These are phyloP conservation scores for Colletotrichum lentis DNA, from an alignment of 2,329 filamentous ascomycete genomes.

Conservation along the genomic window DNA sequence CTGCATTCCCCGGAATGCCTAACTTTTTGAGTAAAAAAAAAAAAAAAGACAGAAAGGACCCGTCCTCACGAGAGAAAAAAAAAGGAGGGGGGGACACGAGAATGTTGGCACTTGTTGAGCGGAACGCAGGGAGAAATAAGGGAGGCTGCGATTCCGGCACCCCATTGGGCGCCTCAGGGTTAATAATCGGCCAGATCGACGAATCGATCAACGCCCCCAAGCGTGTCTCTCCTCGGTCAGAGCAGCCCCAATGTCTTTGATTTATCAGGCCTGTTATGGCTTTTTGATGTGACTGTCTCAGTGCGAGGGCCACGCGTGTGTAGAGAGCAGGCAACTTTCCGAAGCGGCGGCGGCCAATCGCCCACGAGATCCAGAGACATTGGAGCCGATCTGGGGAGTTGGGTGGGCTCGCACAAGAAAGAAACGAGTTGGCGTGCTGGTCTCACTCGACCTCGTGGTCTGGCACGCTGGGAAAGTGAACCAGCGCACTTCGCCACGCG, in stretches of 20 bases:
- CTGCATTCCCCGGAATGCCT: neutral
- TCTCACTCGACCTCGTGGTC: slow-evolving; percentile 34
- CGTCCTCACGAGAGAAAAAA: neutral
- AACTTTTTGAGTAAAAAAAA: neutral
- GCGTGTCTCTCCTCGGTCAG: slow-evolving; percentile 20
- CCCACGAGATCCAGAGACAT: slow-evolving; percentile 7
- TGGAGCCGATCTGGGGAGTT: slow-evolving; percentile 21
- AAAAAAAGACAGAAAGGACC: neutral
- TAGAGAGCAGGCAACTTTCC: slow-evolving; percentile 25
- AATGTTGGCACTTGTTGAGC: slow-evolving; percentile 33
- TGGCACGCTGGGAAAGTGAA: slow-evolving; percentile 31
- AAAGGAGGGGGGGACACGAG: slow-evolving; percentile 12
- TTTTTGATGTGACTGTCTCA: slow-evolving; percentile 21
- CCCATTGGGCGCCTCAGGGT: slow-evolving; percentile 16
- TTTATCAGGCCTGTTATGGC: slow-evolving; percentile 22
- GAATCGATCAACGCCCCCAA: slow-evolving; percentile 1
- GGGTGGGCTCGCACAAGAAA: slow-evolving; percentile 24
- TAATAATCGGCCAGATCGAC: slow-evolving; percentile 26
- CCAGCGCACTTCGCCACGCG: slow-evolving; percentile 33
- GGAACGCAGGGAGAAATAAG: slow-evolving; percentile 35
- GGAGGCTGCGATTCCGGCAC: slow-evolving; percentile 3
- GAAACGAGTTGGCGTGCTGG: slow-evolving; percentile 13
- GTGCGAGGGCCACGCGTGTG: slow-evolving; percentile 18
- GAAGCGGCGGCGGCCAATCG: slow-evolving; percentile 26
- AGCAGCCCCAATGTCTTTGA: slow-evolving; percentile 28